Evolutionary conservation across 139 green algal species (phyloP).

Genomic region (Chlorella vulgaris): DNA sequence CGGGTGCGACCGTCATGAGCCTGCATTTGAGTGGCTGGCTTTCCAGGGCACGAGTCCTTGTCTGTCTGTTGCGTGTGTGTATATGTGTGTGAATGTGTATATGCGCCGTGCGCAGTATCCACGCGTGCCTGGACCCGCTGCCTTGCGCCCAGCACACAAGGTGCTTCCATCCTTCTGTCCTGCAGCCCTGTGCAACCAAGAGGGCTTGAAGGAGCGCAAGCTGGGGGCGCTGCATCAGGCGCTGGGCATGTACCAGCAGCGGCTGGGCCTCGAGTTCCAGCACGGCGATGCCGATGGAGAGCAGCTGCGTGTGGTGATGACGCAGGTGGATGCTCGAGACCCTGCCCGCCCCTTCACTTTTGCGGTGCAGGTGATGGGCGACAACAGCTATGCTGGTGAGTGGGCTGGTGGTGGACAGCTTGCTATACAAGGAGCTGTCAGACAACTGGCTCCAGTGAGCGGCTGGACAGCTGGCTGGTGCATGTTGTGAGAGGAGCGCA

Average conservation of each 20-base stretch:
- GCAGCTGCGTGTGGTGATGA: conserved; percentile 27
- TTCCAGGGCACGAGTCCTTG: no score
- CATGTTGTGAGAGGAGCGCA: no score
- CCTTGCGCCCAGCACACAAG: neutral
- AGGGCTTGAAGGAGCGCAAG: conserved; percentile 29
- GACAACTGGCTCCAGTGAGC: no score
- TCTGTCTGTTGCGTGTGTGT: no score
- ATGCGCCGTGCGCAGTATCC: no score
- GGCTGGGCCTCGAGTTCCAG: conserved; percentile 36
- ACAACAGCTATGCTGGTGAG: conserved; percentile 29
- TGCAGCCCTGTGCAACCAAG: conserved; percentile 32
- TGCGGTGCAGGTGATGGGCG: conserved; percentile 20
- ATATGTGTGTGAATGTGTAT: no score
- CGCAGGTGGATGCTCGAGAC: conserved; percentile 20
- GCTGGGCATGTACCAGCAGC: conserved; percentile 23
- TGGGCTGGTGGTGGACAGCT: no score
- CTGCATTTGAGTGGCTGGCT: no score
- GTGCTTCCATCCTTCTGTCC: neutral
- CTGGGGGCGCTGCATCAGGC: conserved; percentile 32
- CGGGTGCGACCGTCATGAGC: conserved; percentile 2
- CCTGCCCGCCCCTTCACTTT: conserved; percentile 13
- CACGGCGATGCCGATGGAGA: conserved; percentile 28
- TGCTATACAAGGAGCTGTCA: no score
- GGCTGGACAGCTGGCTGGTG: neutral
- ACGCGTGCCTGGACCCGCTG: no score